Base-by-base conservation (phyloP, 1,284 basidiomycete genomes). In the Cryptococcus floricola region DNA sequence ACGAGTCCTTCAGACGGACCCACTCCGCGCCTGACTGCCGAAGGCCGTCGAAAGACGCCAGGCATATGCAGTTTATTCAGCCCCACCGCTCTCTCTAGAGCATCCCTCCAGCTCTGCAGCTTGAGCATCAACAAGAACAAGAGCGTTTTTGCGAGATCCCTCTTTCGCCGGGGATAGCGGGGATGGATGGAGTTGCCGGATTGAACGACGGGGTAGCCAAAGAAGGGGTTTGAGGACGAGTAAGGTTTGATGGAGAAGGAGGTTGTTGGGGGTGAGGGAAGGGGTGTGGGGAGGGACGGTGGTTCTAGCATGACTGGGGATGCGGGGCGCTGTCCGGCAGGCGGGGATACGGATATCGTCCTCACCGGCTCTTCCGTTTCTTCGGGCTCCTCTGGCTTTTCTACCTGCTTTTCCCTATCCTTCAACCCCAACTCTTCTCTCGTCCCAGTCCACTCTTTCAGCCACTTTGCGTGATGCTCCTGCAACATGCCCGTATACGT, bases 81-180 rank as follows among this genome's bases (percentile, higher is more conserved):
- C 2, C 71, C 68, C 7, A 67, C 53, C 0, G 57, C 53, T 12
- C 70, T 57, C 54, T 74, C 75, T 8, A 74, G 31, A 16, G 60
- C 55, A 27, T 68, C 68, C 18, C 74, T 58, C 48, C 63, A 60
- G 4, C 63, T 54, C 53, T 75, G 74, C 13, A 78, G 52, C 5
- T 75, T 64, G 14, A 78, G 59, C 31, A 77, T 61, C 54, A 77
- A 73, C 4, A 78, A 65, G 64, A 76, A 77, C 4, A 77, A 56
- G 2, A 78, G 63, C 10, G 76, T 77, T 54, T 74, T 75, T 55
- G 72, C 66, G 13, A 77, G 63, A 59, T 78, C 77, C 5, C 77
- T 66, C 51, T 78, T 77, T 13, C 77, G 60, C 18, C 73, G 66
- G 4, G 67, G 58, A 56, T 77, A 74, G 1, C 66, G 64, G 1